Base-by-base conservation (phyloP, 2,329 filamentous ascomycete genomes). In the Talaromyces sp. region DNA sequence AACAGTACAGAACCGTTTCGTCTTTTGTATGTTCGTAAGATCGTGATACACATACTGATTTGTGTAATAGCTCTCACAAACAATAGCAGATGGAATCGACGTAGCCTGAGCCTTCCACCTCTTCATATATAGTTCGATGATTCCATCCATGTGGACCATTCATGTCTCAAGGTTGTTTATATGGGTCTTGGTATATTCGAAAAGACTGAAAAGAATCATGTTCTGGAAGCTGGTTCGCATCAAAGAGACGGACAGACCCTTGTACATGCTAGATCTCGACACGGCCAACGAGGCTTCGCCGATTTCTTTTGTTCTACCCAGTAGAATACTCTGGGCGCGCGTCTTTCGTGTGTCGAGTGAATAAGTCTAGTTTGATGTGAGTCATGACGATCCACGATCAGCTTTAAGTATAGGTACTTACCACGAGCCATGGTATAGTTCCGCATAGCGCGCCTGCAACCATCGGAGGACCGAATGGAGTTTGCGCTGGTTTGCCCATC, bases 291-390 rank as follows among this genome's bases (percentile, higher is more conserved):
- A 76, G 5, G 79, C 76, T 67, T 80, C 77, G 22, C 77, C 77
- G 47, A 80, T 73, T 66, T 80, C 77, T 61, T 77, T 77, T 35
- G 74, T 67, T 64, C 79, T 77, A 13, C 79, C 79, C 13, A 82
- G 74, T 9, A 82, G 72, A 47, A 81, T 76, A 61, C 80, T 82
- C 69, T 82, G 80, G 1, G 79, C 78, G 17, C 80, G 80, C n/a
- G 80, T 82, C 69, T 82, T 82, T 65, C 78, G 77, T 2, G 80
- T 82, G 66, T 82, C 80, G 11, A 82, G 75, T 0, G 80, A 79
- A 66, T 82, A 82, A 3, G 80, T 82, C 80, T 82, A 57, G 15
- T 27, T 45, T 25, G 33, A 11, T 27, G 50, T 67, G n/a, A 67
- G 56, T 39, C 31, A 61, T 37, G 27, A 19, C 7, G 6, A 17